Conservation (phyloP, 1,139 yeast genomes). For the Sugiyamaella novakii region DNA sequence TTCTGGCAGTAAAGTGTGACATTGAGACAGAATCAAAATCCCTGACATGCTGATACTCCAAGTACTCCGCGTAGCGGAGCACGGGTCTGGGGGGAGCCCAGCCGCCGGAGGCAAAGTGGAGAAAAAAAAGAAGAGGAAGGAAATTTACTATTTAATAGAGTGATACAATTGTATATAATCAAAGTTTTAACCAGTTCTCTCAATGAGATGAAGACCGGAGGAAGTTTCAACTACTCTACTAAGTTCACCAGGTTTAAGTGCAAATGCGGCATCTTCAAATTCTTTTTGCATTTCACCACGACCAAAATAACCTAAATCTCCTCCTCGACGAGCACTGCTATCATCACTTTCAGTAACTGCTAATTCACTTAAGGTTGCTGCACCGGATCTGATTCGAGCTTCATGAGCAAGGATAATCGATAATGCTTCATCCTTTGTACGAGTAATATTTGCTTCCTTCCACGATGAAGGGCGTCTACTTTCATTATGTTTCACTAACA, state of each 20-base stretch:
- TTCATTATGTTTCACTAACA: constrained; percentile 77
- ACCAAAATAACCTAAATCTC: constrained; percentile 88
- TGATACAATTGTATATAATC: too few relatives aligned
- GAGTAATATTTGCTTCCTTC: constrained; percentile 75
- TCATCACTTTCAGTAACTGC: constrained; percentile 90
- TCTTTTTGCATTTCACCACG: constrained; percentile 94
- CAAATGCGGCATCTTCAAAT: constrained; percentile 87
- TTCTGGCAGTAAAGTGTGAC: too few relatives aligned
- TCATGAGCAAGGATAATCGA: constrained; percentile 62
- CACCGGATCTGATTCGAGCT: constrained; percentile 67
- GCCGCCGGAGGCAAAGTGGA: neutral
- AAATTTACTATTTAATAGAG: too few relatives aligned
- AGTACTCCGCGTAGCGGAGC: neutral
- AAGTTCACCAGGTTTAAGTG: constrained; percentile 76
- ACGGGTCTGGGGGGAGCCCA: neutral
- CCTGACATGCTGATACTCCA: too few relatives aligned
- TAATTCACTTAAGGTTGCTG: constrained; percentile 64
- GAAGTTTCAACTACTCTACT: constrained; percentile 85
- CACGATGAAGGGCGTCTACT: constrained; percentile 92
- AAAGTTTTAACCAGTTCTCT: constrained; percentile 64
- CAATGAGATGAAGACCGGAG: constrained; percentile 87
- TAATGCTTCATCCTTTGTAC: constrained; percentile 82
- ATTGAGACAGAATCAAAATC: too few relatives aligned
- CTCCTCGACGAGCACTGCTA: constrained; percentile 81
- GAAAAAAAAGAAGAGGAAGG: neutral